These are phyloP conservation scores for Paramecium pentaurelia DNA, from an alignment of 73 alveolate species.

Conservation along the genomic window DNA sequence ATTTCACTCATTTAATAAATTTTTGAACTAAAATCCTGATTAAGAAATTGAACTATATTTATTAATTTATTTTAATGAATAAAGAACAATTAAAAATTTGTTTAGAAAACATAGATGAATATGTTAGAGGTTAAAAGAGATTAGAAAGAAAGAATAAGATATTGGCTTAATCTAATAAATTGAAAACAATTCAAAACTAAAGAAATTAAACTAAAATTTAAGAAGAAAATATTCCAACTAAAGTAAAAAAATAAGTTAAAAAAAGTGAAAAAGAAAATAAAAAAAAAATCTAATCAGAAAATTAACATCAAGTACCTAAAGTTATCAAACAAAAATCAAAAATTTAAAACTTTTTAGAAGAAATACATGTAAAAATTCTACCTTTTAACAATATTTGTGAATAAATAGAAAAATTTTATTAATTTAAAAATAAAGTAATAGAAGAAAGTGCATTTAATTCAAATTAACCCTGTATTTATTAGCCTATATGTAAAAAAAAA, in stretches of 20 bases:
- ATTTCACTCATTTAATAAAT: slow-evolving; percentile 23
- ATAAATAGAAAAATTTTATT: neutral
- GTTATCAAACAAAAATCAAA: neutral
- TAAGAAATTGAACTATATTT: neutral
- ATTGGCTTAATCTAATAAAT: neutral
- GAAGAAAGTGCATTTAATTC: neutral
- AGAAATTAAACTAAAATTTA: neutral
- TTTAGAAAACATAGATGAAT: neutral
- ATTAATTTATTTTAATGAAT: neutral
- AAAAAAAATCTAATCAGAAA: neutral
- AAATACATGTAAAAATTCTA: neutral
- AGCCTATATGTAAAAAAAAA: neutral
- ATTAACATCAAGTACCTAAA: neutral
- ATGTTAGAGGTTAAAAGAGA: neutral
- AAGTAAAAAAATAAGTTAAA: neutral
- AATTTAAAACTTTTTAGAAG: neutral
- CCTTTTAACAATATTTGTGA: neutral
- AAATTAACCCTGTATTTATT: neutral
- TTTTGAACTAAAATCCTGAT: neutral
- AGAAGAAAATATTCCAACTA: neutral
- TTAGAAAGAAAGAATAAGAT: neutral
- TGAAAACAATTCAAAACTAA: neutral
- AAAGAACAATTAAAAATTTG: neutral
- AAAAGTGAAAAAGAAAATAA: neutral
- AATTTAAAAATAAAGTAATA: neutral